A percentile compares a stretch with the other conserved stretches of the same genome.
Conservation (phyloP, 1,284 basidiomycete species). For the Ustanciosporium gigantosporum region DNA sequence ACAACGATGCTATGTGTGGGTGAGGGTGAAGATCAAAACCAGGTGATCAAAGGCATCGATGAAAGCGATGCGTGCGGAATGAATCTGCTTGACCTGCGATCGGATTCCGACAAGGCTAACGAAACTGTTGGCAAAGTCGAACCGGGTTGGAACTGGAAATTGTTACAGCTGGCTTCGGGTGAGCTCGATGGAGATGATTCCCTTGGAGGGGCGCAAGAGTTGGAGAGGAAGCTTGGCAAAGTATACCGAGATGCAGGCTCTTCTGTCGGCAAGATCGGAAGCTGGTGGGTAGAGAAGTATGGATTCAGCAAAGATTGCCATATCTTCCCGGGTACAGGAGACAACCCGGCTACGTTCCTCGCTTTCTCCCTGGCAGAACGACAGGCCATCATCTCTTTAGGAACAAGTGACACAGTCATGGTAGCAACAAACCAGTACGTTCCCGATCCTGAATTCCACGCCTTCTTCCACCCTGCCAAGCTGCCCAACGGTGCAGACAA, state of each 20-base stretch:
- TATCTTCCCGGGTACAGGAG: constrained; percentile 84
- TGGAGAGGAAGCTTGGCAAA: constrained; percentile 73
- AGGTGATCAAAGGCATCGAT: constrained; percentile 68
- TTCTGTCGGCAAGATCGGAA: constrained; percentile 69
- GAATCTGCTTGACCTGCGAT: constrained; percentile 72
- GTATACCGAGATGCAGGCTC: constrained; percentile 77
- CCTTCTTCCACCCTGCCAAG: constrained; percentile 64
- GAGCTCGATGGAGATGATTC: constrained; percentile 21
- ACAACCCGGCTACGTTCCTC: constrained; percentile 86
- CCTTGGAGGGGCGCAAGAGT: constrained; percentile 65
- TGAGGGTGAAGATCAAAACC: constrained; percentile 48
- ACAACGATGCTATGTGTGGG: constrained; percentile 73
- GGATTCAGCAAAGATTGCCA: constrained; percentile 77
- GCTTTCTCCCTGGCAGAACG: constrained; percentile 71
- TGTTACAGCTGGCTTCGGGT: constrained; percentile 63
- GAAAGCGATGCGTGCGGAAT: constrained; percentile 83
- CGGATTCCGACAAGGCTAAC: constrained; percentile 72
- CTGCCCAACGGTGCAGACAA: constrained; percentile 5
- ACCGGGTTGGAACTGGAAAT: constrained; percentile 43
- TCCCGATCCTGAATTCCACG: constrained; percentile 64
- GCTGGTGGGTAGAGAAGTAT: constrained; percentile 77
- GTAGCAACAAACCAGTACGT: constrained; percentile 66
- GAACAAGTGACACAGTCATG: constrained; percentile 85
- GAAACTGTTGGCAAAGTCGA: constrained; percentile 54
- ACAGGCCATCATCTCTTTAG: constrained; percentile 85